Conservation (phyloP, 176 grass and related monocot species). For the Lolium multiflorum region DNA sequence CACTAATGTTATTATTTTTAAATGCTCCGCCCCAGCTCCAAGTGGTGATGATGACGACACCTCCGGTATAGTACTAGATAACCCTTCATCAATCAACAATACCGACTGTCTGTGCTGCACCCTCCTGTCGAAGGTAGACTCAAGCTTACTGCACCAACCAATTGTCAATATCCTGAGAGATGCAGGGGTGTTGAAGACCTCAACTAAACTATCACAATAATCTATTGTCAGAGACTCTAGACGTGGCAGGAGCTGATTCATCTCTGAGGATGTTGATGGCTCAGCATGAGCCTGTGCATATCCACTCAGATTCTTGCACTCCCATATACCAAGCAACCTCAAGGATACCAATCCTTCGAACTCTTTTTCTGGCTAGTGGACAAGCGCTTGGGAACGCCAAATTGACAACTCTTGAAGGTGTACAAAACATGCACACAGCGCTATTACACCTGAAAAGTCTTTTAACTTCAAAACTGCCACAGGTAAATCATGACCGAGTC, state of each 20-base stretch:
- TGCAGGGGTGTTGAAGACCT: no score
- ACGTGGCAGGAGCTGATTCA: no score
- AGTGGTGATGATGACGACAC: background rate
- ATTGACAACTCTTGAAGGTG: background rate
- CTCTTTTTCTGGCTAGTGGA: background rate
- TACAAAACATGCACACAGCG: background rate
- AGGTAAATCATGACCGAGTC: no score
- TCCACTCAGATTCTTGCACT: background rate
- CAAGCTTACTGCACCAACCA: background rate
- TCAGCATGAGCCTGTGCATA: background rate
- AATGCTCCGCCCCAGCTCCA: no score
- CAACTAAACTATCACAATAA: no score
- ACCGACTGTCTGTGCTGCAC: background rate
- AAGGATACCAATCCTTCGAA: slow-evolving; percentile 13
- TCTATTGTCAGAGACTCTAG: no score
- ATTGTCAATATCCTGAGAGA: background rate
- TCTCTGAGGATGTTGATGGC: no score
- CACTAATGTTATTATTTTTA: background rate
- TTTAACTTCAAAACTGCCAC: no score
- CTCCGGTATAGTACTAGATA: background rate
- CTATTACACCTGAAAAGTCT: no score
- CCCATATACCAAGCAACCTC: rapidly evolving
- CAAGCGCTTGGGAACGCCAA: background rate
- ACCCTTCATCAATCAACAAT: background rate
- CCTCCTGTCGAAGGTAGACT: background rate